Conservation (phyloP, 139 green algal species). For the Ettlia oleoabundans region DNA sequence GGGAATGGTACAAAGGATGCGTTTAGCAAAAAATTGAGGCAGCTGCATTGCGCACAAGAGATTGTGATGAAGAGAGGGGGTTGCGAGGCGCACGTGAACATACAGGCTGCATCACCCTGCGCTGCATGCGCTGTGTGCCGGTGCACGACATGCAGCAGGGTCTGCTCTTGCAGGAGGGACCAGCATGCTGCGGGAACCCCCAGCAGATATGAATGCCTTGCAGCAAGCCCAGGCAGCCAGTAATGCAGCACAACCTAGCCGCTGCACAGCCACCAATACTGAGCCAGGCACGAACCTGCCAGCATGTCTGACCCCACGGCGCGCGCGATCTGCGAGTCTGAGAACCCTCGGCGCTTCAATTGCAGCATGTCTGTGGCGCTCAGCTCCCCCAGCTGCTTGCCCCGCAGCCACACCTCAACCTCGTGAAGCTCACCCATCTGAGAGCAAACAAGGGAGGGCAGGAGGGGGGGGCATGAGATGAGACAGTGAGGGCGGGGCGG, state of each 20-base stretch:
- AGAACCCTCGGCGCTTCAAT: conserved; percentile 91
- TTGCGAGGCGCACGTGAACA: too few relatives aligned
- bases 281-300: not conserved
- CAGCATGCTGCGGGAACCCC: too few relatives aligned
- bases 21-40: not conserved
- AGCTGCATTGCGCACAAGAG: not conserved
- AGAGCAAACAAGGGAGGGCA: not conserved
- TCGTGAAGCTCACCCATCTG: conserved; percentile 61
- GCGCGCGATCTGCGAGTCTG: conserved; percentile 88
- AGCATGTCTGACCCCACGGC: conserved; percentile 5
- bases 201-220: not conserved
- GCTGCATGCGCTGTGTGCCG: too few relatives aligned
- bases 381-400: conserved; percentile 71
- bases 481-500: not conserved
- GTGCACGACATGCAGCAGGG: too few relatives aligned
- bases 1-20: too few relatives aligned
- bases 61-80: too few relatives aligned
- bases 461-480: not conserved
- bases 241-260: not conserved
- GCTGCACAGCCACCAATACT: too few relatives aligned
- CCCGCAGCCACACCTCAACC: conserved; percentile 83
- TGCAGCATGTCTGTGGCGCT: conserved; percentile 78
- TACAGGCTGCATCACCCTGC: too few relatives aligned
- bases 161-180: too few relatives aligned
- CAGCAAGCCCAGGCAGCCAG: not conserved